Evolutionary conservation across 495 filamentous ascomycete genomes (phyloP), one percentile per base, ranked within the genome.

Genomic region (Podospora comata): DNA sequence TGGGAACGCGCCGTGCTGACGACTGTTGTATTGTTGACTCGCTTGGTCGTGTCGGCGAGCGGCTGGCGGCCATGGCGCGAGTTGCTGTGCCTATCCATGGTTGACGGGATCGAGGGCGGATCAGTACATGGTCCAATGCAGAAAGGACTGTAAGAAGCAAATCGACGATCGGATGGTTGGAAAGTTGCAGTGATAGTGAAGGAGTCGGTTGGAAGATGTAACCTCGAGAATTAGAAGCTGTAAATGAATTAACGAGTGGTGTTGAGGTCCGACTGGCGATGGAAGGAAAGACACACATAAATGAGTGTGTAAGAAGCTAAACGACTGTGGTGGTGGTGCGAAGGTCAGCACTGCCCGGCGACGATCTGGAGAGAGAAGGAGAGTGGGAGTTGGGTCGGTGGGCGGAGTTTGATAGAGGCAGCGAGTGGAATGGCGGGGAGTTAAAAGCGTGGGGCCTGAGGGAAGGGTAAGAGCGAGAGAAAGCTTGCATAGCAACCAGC

Each of bases 11-110:
- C 18, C 15, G 62, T 65, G 19, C 70, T 71, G 9, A 70, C 65
- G 48, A 79, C 71, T 16, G 74, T 67, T 55, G 71, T 66, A 62
- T 81, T 82, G 72, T 82, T 80, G 32, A 83, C 70, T 59, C 83
- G 77, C 39, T 78, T 68, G 5, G 83, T 83, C 66, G 81, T 79
- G 70, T 85, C 83, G 63, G 80, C 80, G 26, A 85, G 72, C 9
- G 83, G 81, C 65, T 80, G 67, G 32, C 83, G 81, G 62, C 71
- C 66, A 30, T 75, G 56, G 20, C 70, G 73, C 55, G 75, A 63
- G 57, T 68, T 70, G 61, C 62, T 65, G 65, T 65, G 70, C 53
- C 74, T 65, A 71, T 79, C 79, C 82, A 85, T 84, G 62, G 60
- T 62, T 11, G 54, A 48, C 15, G 9, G 9, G 18, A 54, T 32